A percentile compares a stretch with the other conserved stretches of the same genome.
These are phyloP conservation scores for Alternaria gansuensis DNA, from an alignment of 2,329 filamentous ascomycete species.

Conservation along the genomic window DNA sequence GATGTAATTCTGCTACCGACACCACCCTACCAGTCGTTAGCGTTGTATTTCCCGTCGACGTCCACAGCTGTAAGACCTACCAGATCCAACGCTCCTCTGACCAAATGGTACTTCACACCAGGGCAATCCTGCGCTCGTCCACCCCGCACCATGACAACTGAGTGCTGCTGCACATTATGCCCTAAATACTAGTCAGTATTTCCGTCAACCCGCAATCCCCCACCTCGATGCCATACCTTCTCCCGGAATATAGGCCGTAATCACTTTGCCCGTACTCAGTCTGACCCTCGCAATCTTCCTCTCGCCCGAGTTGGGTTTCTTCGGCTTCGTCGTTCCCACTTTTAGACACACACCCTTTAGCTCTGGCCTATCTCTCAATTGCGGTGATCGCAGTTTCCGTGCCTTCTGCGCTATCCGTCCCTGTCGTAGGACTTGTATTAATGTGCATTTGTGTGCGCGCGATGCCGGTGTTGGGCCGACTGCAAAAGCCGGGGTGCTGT, in stretches of 20 bases:
- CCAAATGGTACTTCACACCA: constrained; percentile 94
- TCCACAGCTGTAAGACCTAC: constrained; percentile 63
- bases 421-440: constrained; percentile 67
- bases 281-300: constrained; percentile 93
- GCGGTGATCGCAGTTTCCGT: constrained; percentile 87
- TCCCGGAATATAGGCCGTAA: constrained; percentile 94
- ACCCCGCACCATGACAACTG: constrained; percentile 93
- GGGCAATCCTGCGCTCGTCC: constrained; percentile 96
- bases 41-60: background rate
- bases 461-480: constrained; percentile 53
- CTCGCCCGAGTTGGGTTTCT: constrained; percentile 99
- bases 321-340: constrained; percentile 91
- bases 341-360: constrained; percentile 97
- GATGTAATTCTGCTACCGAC: constrained; percentile 84
- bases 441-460: constrained; percentile 55
- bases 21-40: constrained; percentile 72
- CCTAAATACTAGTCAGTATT: constrained; percentile 56
- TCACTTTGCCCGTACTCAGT: constrained; percentile 82
- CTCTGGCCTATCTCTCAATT: constrained; percentile 77
- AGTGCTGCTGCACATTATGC: constrained; percentile 99
- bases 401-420: constrained; percentile 81
- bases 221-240: constrained; percentile 67
- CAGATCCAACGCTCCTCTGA: constrained; percentile 91
- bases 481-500: constrained; percentile 31
- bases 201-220: constrained; percentile 6